Conservation (phyloP, 169 alveolate genomes). For the Babesia ovata region DNA sequence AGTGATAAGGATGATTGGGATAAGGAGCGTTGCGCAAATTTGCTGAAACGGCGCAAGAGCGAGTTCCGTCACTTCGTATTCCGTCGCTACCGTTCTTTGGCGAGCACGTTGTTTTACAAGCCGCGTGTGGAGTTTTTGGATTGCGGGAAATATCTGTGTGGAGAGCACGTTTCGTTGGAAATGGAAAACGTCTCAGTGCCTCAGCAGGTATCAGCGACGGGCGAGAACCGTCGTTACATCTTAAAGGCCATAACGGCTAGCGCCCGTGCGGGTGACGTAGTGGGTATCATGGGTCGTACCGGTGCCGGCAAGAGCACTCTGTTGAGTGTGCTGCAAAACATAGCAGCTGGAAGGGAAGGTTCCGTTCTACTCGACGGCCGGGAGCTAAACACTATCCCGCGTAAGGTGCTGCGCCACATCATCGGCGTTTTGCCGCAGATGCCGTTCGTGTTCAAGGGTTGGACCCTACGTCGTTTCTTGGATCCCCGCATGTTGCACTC, state of each 20-base stretch:
- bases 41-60: conserved; percentile 17
- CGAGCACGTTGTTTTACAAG: conserved; percentile 17
- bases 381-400: conserved; percentile 46
- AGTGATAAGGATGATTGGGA: no score
- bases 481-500: conserved; percentile 62
- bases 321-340: conserved; percentile 33
- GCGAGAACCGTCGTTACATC: conserved; percentile 2
- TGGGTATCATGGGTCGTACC: conserved; percentile 64
- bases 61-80: conserved; percentile 19
- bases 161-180: conserved; percentile 11
- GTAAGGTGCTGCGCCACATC: conserved; percentile 27
- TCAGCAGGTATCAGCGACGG: background rate
- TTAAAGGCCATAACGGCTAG: conserved; percentile 27
- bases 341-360: conserved; percentile 34
- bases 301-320: conserved; percentile 70
- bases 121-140: conserved; percentile 15
- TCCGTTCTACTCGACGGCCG: conserved; percentile 67
- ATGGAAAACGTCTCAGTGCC: conserved; percentile 22
- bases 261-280: conserved; percentile 37
- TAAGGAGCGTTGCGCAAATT: background rate
- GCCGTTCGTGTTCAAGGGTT: conserved; percentile 63
- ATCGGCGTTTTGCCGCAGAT: conserved; percentile 64
- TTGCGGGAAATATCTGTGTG: conserved; percentile 13
- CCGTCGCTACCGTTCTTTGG: conserved; percentile 20
- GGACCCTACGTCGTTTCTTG: conserved; percentile 65